Conservation (phyloP, 2,329 filamentous ascomycete species). For the Alternaria sp. region DNA sequence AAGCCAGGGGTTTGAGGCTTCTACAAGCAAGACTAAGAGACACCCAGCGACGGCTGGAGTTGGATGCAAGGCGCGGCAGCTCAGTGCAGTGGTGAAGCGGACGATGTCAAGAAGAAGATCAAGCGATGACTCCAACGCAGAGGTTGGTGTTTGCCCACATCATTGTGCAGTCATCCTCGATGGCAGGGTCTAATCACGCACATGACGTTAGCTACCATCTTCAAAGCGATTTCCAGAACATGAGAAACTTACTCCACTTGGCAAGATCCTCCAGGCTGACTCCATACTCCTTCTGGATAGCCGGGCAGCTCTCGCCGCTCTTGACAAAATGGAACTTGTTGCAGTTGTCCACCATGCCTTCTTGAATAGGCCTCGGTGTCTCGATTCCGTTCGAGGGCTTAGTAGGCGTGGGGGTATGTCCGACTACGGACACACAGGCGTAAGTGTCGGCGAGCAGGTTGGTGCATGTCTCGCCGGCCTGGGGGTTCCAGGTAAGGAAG, state of each 20-base stretch:
- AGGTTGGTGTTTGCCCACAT: slow-evolving; percentile 10
- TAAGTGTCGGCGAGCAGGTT: slow-evolving; percentile 19
- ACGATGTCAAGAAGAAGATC: not conserved
- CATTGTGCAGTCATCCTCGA: not conserved
- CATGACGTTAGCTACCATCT: slow-evolving; percentile 1
- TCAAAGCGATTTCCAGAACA: not conserved
- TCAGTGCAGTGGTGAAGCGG: not conserved
- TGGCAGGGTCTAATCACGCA: not conserved
- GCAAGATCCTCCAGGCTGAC: slow-evolving; percentile 16
- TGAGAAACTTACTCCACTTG: slow-evolving; percentile 17
- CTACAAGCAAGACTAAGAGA: not conserved
- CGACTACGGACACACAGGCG: slow-evolving; percentile 19
- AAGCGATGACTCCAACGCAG: not conserved
- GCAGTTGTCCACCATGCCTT: slow-evolving; percentile 15
- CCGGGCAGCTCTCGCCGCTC: slow-evolving; percentile 4
- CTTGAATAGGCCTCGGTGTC: slow-evolving; percentile 12
- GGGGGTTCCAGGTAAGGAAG: slow-evolving; percentile 22
- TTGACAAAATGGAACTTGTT: slow-evolving; percentile 14
- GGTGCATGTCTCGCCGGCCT: slow-evolving; percentile 1
- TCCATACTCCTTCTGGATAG: slow-evolving; percentile 6
- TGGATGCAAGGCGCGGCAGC: not conserved
- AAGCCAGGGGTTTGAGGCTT: not conserved
- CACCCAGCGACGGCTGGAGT: not conserved
- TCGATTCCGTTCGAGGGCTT: slow-evolving; percentile 11
- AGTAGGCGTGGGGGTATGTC: slow-evolving; percentile 10